phyloP scores from a whole-genome alignment of 192 early-diverging fungal species.

The Coemansia sp. region DNA sequence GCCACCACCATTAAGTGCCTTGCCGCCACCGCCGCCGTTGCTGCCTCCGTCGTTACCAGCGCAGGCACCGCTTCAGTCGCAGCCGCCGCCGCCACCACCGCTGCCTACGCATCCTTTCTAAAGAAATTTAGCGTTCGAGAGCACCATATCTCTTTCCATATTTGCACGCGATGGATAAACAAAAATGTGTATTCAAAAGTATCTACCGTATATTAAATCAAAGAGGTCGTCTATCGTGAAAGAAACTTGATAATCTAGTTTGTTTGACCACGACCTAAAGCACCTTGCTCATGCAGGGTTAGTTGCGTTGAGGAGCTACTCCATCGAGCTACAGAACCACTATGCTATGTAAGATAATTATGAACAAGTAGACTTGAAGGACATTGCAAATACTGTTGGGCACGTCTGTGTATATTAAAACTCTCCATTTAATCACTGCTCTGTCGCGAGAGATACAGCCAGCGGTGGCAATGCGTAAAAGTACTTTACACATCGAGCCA shows the following conservation, averaged over 20 bases:
- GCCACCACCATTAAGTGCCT: background rate
- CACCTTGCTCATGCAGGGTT: no score
- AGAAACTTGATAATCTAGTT: no score
- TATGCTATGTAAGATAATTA: background rate
- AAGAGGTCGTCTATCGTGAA: no score
- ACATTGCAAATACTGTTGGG: no score
- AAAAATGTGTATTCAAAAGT: no score
- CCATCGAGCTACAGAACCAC: background rate
- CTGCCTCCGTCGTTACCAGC: background rate
- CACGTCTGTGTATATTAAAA: no score
- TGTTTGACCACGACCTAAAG: no score
- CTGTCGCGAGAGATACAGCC: slow-evolving; percentile 13
- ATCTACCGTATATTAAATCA: no score
- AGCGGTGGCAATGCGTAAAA: slow-evolving; percentile 39
- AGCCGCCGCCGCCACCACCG: background rate
- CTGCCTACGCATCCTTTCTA: background rate
- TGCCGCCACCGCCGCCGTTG: background rate
- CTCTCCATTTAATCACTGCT: no score
- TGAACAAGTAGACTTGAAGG: background rate
- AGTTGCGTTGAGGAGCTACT: no score
- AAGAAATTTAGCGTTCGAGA: background rate
- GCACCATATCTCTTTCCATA: background rate
- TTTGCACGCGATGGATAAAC: no score
- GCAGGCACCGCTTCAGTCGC: background rate
- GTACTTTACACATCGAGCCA: slow-evolving; percentile 40